A percentile compares a stretch with the other conserved stretches of the same genome.
These are phyloP conservation scores for Centrapalus pauciflorus DNA, from an alignment of 129 eudicot genomes.

Conservation along the genomic window DNA sequence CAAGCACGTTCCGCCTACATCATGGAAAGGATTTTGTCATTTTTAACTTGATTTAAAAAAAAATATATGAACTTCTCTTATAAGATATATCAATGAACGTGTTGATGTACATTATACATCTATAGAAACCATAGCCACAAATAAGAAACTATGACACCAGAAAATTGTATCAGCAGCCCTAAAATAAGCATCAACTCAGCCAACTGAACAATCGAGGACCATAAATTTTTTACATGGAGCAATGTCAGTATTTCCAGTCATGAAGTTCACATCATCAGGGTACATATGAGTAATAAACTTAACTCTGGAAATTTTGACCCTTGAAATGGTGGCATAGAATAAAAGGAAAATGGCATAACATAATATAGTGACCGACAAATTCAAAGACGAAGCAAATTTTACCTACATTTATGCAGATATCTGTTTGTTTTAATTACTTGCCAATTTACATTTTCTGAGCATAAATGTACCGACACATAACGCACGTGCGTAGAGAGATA, in stretches of 20 bases:
- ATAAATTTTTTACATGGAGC: not conserved
- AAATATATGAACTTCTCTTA: not conserved
- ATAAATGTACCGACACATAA: not conserved
- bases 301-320: not conserved
- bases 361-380: not conserved
- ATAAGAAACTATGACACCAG: not conserved
- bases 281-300: not conserved
- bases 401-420: not conserved
- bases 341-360: not conserved
- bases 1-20: slow-evolving; percentile 79
- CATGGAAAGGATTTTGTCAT: not conserved
- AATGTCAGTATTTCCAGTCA: not conserved
- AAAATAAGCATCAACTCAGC: not conserved
- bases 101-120: not conserved
- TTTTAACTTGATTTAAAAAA: not conserved
- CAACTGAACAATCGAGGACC: not conserved
- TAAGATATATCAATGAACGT: not conserved
- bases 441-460: not conserved
- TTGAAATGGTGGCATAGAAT: not conserved
- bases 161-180: not conserved
- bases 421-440: not conserved
- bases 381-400: not conserved
- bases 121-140: not conserved
- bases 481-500: too few species aligned
- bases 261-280: not conserved